Base-by-base conservation (phyloP, 1,284 basidiomycete species). In the Macrocybe sp. region DNA sequence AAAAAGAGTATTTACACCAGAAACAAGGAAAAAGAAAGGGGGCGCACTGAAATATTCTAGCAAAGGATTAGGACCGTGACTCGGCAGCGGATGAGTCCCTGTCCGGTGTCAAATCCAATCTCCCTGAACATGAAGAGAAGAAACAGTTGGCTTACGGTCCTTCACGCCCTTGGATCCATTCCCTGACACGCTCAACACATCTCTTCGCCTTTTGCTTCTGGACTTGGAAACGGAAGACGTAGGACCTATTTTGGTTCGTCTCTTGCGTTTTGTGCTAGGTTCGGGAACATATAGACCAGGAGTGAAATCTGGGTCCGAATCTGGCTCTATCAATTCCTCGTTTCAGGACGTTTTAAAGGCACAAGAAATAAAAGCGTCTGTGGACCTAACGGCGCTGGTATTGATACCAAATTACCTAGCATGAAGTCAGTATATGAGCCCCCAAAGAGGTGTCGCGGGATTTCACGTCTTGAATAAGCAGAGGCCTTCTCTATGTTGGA, bases 261-360 rank as follows among this genome's bases (percentile, higher is more conserved):
- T 61, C 49, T 65, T 66, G 53, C 61, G 64, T 41, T 60, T 55
- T 41, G 54, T 57, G 48, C 58, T 63, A 30, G 65, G 54, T 45
- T 71, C 63, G 38, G 69, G 66, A 9, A 73, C 49, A 45, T 73
- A 75, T 3, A 56, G 46, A 0, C 76, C 76, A 1, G 74, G 55
- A 30, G 65, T 71, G 48, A 83, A 83, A 48, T 83, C 80, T n/a
- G 80, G 70, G 53, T 74, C 72, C 1, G 67, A 69, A 50, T 83
- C 80, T 0, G 73, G 68, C 48, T 79, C 81, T 54, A 51, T 44
- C 64, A 62, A 64, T 22, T 22, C 22, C 22, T 22, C 22, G 22
- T 22, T 22, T 49, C 37, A 44, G 16, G 12, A 40, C 10, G 11
- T n/a, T 49, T 4, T 37, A 2, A 16, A 22, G n/a, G 8, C 14